phyloP scores from a whole-genome alignment of 2,329 filamentous ascomycete genomes.

The Cytospora chrysosperma region DNA sequence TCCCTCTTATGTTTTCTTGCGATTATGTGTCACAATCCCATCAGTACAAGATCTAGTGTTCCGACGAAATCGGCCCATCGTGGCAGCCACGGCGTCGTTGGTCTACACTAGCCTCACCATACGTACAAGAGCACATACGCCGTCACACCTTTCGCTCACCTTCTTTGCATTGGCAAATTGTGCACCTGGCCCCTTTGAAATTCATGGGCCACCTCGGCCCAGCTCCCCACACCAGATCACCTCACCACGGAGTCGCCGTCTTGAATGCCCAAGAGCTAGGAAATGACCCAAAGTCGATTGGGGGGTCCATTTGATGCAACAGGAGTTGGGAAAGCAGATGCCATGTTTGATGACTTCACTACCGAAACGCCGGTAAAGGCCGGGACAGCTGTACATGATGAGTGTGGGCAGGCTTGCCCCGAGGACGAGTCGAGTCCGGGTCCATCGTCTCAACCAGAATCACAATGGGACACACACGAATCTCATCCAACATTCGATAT shows the following conservation, averaged over 20 bases:
- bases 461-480: background rate
- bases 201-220: background rate
- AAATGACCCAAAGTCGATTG: background rate
- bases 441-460: background rate
- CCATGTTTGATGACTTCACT: conserved; percentile 23
- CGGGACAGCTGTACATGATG: background rate
- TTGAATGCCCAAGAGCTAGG: background rate
- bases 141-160: background rate
- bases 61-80: background rate
- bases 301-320: background rate
- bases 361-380: conserved; percentile 11
- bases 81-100: conserved; percentile 13
- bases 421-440: background rate
- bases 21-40: background rate
- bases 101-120: conserved; percentile 1
- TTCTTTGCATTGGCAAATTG: background rate
- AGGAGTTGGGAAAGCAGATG: conserved; percentile 16
- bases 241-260: background rate
- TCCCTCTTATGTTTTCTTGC: background rate
- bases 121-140: background rate
- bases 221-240: background rate
- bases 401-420: conserved; percentile 7
- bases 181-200: conserved; percentile 1
- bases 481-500: background rate
- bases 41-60: background rate